These are phyloP conservation scores for Boletus reticuloceps DNA, from an alignment of 768 basidiomycete genomes.

Conservation along the genomic window DNA sequence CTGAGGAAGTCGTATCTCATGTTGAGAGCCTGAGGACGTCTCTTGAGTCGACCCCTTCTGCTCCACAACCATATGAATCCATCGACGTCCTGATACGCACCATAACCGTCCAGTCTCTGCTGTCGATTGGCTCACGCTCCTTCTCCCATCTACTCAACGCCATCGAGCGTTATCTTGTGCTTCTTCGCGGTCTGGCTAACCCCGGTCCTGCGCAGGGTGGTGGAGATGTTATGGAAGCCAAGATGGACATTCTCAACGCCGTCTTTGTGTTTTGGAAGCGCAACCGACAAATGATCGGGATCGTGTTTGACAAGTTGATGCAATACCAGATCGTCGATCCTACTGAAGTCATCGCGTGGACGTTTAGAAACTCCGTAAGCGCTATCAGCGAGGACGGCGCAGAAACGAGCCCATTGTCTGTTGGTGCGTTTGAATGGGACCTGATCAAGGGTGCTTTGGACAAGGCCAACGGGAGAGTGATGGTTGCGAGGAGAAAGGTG, in stretches of 20 bases:
- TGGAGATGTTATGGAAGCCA: conserved; percentile 51
- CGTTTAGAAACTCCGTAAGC: conserved; percentile 57
- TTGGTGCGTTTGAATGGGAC: conserved; percentile 81
- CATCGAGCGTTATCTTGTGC: conserved; percentile 87
- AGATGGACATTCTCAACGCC: conserved; percentile 67
- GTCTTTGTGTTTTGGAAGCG: conserved; percentile 79
- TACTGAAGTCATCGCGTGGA: conserved; percentile 84
- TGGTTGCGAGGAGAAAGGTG: conserved; percentile 73
- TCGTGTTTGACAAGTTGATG: conserved; percentile 97
- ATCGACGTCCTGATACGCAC: conserved; percentile 69
- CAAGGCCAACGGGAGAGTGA: conserved; percentile 88
- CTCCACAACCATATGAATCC: conserved; percentile 50
- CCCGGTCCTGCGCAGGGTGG: conserved; percentile 10
- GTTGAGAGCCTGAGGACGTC: conserved; percentile 67
- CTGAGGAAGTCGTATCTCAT: conserved; percentile 75
- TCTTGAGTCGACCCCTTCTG: conserved; percentile 54
- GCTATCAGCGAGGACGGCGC: conserved; percentile 36
- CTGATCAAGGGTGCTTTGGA: conserved; percentile 78
- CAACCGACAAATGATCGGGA: conserved; percentile 82
- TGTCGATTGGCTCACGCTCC: conserved; percentile 90
- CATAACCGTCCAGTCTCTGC: conserved; percentile 82
- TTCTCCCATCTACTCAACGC: conserved; percentile 98
- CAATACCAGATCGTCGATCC: conserved; percentile 98
- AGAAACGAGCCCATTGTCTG: conserved; percentile 28
- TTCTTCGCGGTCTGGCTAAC: conserved; percentile 61